These are phyloP conservation scores for Starmerella khaoyaiensis DNA, from an alignment of 805 yeast species.

Conservation along the genomic window DNA sequence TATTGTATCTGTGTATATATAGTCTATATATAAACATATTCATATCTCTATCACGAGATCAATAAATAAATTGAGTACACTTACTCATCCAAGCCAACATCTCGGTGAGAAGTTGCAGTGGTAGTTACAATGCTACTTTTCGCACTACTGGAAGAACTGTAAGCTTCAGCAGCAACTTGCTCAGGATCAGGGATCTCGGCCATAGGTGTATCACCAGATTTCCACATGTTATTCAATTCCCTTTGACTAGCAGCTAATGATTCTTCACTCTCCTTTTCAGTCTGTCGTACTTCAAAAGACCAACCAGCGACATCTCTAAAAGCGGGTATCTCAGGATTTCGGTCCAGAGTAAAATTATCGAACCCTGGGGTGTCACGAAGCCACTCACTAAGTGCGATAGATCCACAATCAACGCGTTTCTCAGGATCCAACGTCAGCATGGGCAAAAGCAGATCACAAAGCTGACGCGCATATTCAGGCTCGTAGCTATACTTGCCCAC, in stretches of 20 bases:
- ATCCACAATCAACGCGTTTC: constrained; percentile 87
- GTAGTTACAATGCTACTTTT: background rate
- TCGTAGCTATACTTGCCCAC: constrained; percentile 72
- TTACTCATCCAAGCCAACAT: too few relatives aligned
- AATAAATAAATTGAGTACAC: too few relatives aligned
- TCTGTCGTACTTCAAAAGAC: constrained; percentile 45
- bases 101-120: background rate
- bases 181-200: constrained; percentile 2
- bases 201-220: constrained; percentile 6
- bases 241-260: constrained; percentile 3
- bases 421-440: constrained; percentile 74
- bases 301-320: constrained; percentile 90
- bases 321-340: constrained; percentile 54
- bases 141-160: background rate
- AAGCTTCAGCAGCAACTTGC: constrained; percentile 2
- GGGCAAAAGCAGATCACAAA: constrained; percentile 67
- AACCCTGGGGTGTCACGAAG: constrained; percentile 70
- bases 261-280: background rate
- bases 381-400: constrained; percentile 55
- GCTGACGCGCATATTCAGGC: constrained; percentile 52
- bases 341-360: constrained; percentile 54
- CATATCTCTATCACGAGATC: too few relatives aligned
- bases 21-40: too few relatives aligned
- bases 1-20: too few relatives aligned
- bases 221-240: constrained; percentile 11